These are phyloP conservation scores for Saksenaea oblongispora DNA, from an alignment of 371 early-diverging fungal genomes.

Conservation along the genomic window DNA sequence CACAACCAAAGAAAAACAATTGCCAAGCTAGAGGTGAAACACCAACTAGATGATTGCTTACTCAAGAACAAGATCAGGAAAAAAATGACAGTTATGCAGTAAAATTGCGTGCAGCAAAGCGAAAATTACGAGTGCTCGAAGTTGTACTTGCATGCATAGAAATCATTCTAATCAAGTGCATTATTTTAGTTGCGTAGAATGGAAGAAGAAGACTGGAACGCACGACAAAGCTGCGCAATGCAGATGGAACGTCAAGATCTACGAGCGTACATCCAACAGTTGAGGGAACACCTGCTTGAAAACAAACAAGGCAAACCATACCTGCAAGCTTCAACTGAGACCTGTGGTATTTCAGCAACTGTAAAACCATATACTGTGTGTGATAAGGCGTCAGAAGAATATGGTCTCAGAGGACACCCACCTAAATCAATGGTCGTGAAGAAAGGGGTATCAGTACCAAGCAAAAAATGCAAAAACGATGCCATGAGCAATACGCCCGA, in stretches of 20 bases:
- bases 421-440: neutral
- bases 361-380: neutral
- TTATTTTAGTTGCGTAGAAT: constrained; percentile 3
- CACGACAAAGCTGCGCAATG: neutral
- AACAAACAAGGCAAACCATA: neutral
- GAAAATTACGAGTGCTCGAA: neutral
- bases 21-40: no score
- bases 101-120: neutral
- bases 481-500: neutral
- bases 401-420: neutral
- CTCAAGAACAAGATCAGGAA: no score
- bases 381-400: neutral
- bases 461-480: neutral
- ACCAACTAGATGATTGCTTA: no score
- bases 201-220: constrained; percentile 10
- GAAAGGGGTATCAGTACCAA: neutral
- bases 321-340: neutral
- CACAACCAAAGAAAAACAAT: no score
- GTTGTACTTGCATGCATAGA: neutral
- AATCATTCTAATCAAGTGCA: neutral
- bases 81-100: no score
- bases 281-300: constrained; percentile 1
- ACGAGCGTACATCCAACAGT: neutral
- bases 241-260: constrained; percentile 2
- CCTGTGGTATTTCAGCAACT: constrained; percentile 3